Conservation (phyloP, 495 filamentous ascomycete species). For the Apodospora peruviana region DNA sequence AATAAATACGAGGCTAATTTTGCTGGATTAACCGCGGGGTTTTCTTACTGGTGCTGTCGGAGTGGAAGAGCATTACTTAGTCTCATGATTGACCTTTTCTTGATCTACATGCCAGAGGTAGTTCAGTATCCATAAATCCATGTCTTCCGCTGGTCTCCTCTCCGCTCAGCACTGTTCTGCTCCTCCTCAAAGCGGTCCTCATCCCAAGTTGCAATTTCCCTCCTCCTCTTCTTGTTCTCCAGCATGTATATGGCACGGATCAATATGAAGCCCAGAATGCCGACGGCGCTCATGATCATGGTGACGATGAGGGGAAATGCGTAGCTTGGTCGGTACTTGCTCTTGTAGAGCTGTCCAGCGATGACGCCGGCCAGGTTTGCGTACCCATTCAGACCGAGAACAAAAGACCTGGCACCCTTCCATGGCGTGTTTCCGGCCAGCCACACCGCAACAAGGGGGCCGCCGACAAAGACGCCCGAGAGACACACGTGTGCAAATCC, state of each 20-base stretch:
- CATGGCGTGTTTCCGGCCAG: slow-evolving; percentile 16
- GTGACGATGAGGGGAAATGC: slow-evolving; percentile 27
- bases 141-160: slow-evolving; percentile 9
- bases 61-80: too few species aligned
- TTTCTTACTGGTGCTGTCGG: too few species aligned
- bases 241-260: slow-evolving; percentile 13
- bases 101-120: too few species aligned
- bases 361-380: slow-evolving; percentile 33
- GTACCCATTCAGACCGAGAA: slow-evolving; percentile 28
- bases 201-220: slow-evolving; percentile 9
- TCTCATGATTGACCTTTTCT: too few species aligned
- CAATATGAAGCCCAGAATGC: slow-evolving; percentile 16
- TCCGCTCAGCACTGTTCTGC: slow-evolving; percentile 4
- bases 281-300: slow-evolving; percentile 25
- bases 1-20: too few species aligned
- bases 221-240: slow-evolving; percentile 12
- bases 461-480: slow-evolving; percentile 11
- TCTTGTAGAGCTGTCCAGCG: slow-evolving; percentile 30
- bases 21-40: too few species aligned
- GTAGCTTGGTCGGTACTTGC: slow-evolving; percentile 28
- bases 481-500: slow-evolving; percentile 13
- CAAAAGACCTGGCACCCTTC: slow-evolving; percentile 16
- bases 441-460: slow-evolving; percentile 11
- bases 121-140: slow-evolving; percentile 14
- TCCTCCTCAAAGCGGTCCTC: slow-evolving; percentile 9